Percentiles rank a stretch among this genome's conserved stretches.
Evolutionary conservation across 2,329 filamentous ascomycete genomes (phyloP).

Genomic region (Paecilomyces fulvus): DNA sequence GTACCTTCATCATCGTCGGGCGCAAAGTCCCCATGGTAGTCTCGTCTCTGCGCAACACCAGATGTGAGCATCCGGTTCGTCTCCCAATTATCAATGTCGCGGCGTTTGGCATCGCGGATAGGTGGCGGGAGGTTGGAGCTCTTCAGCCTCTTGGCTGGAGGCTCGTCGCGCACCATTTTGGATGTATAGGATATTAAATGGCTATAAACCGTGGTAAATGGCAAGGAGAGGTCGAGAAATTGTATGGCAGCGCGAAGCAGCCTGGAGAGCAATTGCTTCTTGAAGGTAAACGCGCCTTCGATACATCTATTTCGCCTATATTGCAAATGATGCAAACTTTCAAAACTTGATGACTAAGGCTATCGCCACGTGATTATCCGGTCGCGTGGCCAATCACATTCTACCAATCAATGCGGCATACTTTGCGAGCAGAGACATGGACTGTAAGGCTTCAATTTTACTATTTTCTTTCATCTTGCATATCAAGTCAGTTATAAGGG

Average conservation of each 20-base stretch:
- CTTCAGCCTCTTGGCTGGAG: constrained; percentile 32
- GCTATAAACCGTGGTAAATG: background rate
- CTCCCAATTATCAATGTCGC: constrained; percentile 96
- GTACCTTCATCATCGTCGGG: constrained; percentile 80
- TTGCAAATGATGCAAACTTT: constrained; percentile 23
- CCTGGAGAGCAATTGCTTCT: background rate
- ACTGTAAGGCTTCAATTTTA: background rate
- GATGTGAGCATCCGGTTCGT: constrained; percentile 97
- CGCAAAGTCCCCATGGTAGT: constrained; percentile 72
- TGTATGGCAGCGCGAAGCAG: background rate
- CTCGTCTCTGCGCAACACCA: constrained; percentile 82
- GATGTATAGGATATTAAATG: background rate
- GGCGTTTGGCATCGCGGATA: constrained; percentile 55
- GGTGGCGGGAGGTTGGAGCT: constrained; percentile 26
- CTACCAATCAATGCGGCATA: no score
- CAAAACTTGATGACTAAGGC: background rate
- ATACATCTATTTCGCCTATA: background rate
- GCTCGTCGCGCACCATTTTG: constrained; percentile 28
- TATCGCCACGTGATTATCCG: constrained; percentile 14
- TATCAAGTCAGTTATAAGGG: no score
- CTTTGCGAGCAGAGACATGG: no score
- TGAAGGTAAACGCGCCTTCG: background rate
- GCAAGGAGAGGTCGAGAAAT: background rate
- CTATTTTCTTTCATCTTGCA: no score
- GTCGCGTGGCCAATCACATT: no score